Conservation (phyloP, 495 filamentous ascomycete genomes). For the Massariosphaeria phaeospora region DNA sequence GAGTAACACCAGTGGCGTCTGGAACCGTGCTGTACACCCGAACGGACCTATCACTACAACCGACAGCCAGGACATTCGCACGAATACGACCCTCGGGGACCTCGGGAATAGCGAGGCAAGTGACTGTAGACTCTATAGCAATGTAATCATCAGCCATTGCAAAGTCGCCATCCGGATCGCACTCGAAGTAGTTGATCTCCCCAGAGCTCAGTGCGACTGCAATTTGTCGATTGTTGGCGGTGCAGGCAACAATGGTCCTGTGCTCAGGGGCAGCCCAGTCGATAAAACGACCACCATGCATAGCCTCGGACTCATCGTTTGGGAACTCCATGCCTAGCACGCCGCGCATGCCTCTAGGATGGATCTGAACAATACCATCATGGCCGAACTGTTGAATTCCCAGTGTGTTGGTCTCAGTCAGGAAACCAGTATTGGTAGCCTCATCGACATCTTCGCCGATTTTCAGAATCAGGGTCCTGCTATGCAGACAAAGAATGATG, state of each 20-base stretch:
- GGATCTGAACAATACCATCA: conserved; percentile 87
- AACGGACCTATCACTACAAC: conserved; percentile 93
- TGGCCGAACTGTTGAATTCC: conserved; percentile 92
- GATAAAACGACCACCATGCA: conserved; percentile 56
- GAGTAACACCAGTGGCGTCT: conserved; percentile 58
- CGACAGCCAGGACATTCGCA: conserved; percentile 88
- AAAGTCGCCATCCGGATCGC: conserved; percentile 83
- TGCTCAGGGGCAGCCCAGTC: conserved; percentile 94
- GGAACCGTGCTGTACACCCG: conserved; percentile 86
- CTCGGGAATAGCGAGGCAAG: conserved; percentile 85
- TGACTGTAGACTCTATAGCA: conserved; percentile 94
- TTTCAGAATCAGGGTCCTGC: conserved; percentile 76
- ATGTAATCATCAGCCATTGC: conserved; percentile 94
- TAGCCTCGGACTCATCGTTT: conserved; percentile 41
- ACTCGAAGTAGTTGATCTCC: conserved; percentile 96
- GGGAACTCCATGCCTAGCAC: conserved; percentile 55
- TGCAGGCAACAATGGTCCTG: conserved; percentile 90
- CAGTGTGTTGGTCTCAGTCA: conserved; percentile 78
- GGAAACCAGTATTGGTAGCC: conserved; percentile 85
- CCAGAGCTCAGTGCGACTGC: conserved; percentile 89
- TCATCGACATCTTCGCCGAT: conserved; percentile 97
- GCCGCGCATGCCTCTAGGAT: conserved; percentile 89
- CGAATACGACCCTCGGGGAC: conserved; percentile 83
- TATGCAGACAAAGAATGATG: conserved; percentile 64
- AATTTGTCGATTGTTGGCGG: conserved; percentile 89